Base-by-base conservation (phyloP, 73 alveolate species). In the Blepharisma japonicum region DNA sequence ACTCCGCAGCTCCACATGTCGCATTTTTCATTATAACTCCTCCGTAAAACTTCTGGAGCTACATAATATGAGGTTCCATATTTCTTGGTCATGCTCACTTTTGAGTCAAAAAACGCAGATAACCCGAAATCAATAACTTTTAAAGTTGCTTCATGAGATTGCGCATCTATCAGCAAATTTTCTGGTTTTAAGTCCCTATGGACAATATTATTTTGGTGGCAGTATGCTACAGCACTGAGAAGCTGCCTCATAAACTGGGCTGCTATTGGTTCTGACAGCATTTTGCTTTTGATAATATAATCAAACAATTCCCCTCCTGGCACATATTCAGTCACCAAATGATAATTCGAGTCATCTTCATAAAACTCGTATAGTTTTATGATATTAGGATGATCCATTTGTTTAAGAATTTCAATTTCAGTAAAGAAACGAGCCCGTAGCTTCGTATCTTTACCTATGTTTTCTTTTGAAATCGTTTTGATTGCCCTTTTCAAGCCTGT, bases 1-100 rank as follows among this genome's bases (percentile, higher is more conserved):
- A 95, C 96, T 38, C 99, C 99, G 77, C 96, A 85, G 9, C 97
- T 66, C 98, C 98, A 93, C 71, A 93, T 87, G 80, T 93, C 98
- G 72, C 98, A 89, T 66, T 88, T 87, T 77, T 88, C 94, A 72
- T 88, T 84, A 80, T 91, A 91, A 45, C 66, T 55, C 53, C 82
- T 81, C 25, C 50, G 45, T 55, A 91, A 77, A 38, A 89, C 95
- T 56, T 91, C 98, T 45, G 98, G 98, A 6, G 96, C 95, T 7
- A 92, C 55, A 71, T 92, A 92, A 56, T 78, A 86, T 23, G 99
- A 94, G 55, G 99, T 95, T 27, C 99, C 99, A 20, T 82, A 80
- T 55, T 82, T 83, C 80, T 83, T 84, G 51, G 85, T 88, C 86
- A 82, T 87, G 20, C 71, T 81, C 87, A 78, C 78, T 4, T 89